These are phyloP conservation scores for Thielaviopsis populi DNA, from an alignment of 2,329 filamentous ascomycete genomes.

Conservation along the genomic window DNA sequence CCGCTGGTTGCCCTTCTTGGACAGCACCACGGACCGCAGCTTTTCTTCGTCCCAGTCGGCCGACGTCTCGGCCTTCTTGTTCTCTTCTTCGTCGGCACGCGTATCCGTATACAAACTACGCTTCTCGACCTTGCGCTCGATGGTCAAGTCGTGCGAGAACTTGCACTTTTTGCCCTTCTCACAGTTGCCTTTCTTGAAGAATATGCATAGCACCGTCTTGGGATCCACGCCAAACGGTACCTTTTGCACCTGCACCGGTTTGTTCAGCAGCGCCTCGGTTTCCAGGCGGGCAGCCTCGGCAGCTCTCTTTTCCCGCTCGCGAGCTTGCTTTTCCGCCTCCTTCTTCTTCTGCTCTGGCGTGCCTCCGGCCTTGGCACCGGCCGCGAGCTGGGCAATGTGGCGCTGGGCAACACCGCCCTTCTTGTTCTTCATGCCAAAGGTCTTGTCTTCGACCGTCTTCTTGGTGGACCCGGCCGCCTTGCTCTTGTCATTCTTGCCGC, in stretches of 20 bases:
- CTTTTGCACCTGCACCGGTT: constrained; percentile 91
- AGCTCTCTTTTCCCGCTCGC: constrained; percentile 80
- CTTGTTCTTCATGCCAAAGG: constrained; percentile 99
- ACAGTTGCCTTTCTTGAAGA: constrained; percentile 93
- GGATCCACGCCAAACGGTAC: constrained; percentile 95
- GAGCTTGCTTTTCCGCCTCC: constrained; percentile 47
- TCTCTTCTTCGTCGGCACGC: constrained; percentile 55
- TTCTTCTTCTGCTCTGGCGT: constrained; percentile 79
- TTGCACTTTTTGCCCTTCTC: constrained; percentile 98
- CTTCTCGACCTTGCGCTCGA: constrained; percentile 89
- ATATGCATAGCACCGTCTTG: constrained; percentile 92
- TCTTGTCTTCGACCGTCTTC: constrained; percentile 79
- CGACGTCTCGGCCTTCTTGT: constrained; percentile 82
- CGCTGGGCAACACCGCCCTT: constrained; percentile 85
- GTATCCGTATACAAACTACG: constrained; percentile 79
- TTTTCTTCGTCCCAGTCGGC: constrained; percentile 98
- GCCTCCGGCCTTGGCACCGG: constrained; percentile 57
- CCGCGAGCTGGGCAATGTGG: constrained; percentile 70
- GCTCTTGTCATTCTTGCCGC: constrained; percentile 23
- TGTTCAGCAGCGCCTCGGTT: constrained; percentile 67
- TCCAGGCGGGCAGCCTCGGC: constrained; percentile 74
- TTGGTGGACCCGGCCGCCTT: constrained; percentile 45
- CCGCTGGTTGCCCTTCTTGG: constrained; percentile 93
- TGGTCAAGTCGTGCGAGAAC: constrained; percentile 78
- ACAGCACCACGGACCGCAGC: constrained; percentile 73